phyloP scores from a whole-genome alignment of 345 rosid species.

The Heritiera littoralis region DNA sequence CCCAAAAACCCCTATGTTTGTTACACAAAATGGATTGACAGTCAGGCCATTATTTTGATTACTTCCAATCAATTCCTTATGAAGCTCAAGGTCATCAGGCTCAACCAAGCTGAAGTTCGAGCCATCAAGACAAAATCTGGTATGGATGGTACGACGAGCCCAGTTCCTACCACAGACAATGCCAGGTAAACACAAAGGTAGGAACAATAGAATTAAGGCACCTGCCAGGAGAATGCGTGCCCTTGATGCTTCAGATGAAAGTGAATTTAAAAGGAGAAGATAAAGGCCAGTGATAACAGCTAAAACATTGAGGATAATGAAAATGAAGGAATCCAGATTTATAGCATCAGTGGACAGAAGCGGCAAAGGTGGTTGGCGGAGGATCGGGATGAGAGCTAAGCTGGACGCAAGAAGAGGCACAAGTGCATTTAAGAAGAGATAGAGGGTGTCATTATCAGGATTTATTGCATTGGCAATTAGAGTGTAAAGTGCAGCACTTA shows the following conservation, averaged over 20 bases:
- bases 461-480: conserved; percentile 64
- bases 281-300: conserved; percentile 72
- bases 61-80: conserved; percentile 41
- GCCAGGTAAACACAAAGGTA: conserved; percentile 67
- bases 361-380: conserved; percentile 45
- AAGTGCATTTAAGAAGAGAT: conserved; percentile 61
- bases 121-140: conserved; percentile 22
- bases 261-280: conserved; percentile 55
- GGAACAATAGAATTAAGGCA: conserved; percentile 49
- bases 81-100: conserved; percentile 51
- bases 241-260: conserved; percentile 33
- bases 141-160: conserved; percentile 31
- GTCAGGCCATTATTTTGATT: conserved; percentile 20
- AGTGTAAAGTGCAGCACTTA: conserved; percentile 68
- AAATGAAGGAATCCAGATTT: conserved; percentile 49
- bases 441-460: conserved; percentile 42
- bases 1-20: conserved; percentile 27
- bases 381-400: conserved; percentile 55
- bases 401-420: conserved; percentile 54
- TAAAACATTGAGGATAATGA: conserved; percentile 49
- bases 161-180: conserved; percentile 52
- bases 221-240: conserved; percentile 57
- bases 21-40: conserved; percentile 5
- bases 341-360: conserved; percentile 31
- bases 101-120: conserved; percentile 48